phyloP scores from a whole-genome alignment of 129 eudicot species.

The Kitagawia praeruptora region DNA sequence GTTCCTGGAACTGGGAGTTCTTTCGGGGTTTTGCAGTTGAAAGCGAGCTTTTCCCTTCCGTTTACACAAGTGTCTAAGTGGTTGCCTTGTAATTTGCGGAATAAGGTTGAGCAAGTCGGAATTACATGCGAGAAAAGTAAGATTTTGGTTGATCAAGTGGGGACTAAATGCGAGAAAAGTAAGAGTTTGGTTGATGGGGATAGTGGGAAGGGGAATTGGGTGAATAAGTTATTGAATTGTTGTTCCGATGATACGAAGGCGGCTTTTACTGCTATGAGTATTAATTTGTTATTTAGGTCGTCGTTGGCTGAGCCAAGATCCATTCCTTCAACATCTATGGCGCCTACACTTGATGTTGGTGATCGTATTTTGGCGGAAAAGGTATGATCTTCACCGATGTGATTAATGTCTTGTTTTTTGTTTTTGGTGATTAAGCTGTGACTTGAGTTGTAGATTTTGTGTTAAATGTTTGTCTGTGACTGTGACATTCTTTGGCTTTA shows the following conservation, averaged over 20 bases:
- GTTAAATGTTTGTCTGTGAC: too few species aligned
- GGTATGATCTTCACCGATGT: conserved; percentile 29
- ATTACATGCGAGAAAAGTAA: conserved; percentile 5
- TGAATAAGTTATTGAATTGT: conserved; percentile 15
- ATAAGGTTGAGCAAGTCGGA: conserved; percentile 6
- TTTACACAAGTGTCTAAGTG: neutral
- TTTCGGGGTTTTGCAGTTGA: neutral
- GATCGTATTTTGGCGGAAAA: conserved; percentile 87
- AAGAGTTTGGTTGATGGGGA: too few species aligned
- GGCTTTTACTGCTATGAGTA: neutral
- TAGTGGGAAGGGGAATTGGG: conserved; percentile 28
- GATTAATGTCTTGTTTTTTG: neutral
- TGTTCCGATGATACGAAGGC: conserved; percentile 1
- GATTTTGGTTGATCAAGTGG: neutral
- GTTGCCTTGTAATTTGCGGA: neutral
- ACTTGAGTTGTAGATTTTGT: too few species aligned
- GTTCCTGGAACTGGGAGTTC: conserved; percentile 19
- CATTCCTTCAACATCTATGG: conserved; percentile 81
- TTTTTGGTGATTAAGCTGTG: neutral
- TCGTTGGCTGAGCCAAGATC: conserved; percentile 89
- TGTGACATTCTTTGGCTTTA: too few species aligned
- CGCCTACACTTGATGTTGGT: conserved; percentile 78
- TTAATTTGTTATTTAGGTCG: conserved; percentile 34
- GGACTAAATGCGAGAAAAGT: conserved; percentile 15
- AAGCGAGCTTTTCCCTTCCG: neutral